Percentiles rank a stretch among this genome's conserved stretches.
Evolutionary conservation across 192 early-diverging fungal genomes (phyloP).

Genomic region (Podochytrium sp.): DNA sequence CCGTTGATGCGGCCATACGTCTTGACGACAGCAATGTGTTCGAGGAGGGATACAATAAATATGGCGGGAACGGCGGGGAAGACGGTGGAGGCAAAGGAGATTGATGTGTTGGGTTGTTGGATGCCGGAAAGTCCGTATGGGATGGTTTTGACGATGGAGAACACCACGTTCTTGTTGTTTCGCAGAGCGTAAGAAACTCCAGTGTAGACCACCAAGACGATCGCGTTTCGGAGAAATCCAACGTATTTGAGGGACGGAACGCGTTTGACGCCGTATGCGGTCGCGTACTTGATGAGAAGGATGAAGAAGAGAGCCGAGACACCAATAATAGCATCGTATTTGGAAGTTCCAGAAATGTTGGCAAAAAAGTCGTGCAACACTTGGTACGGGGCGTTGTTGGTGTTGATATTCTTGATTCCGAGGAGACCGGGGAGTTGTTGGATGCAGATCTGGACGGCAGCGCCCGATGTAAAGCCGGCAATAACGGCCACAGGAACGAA

Average conservation of each 20-base stretch:
- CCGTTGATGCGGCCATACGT: constrained; percentile 84
- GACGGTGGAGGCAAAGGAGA: constrained; percentile 52
- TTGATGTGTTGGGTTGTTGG: constrained; percentile 5
- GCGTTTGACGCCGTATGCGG: neutral
- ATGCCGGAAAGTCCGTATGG: constrained; percentile 72
- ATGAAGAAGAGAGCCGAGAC: constrained; percentile 41
- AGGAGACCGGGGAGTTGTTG: constrained; percentile 79
- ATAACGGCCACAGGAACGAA: constrained; percentile 69
- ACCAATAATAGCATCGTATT: constrained; percentile 64
- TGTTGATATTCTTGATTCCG: constrained; percentile 78
- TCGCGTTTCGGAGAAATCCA: constrained; percentile 71
- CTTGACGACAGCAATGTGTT: constrained; percentile 89
- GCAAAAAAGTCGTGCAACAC: constrained; percentile 73
- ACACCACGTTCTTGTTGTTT: constrained; percentile 45
- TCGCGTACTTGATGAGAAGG: constrained; percentile 42
- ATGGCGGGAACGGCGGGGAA: constrained; percentile 58
- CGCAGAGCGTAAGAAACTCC: constrained; percentile 65
- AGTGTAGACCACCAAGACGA: constrained; percentile 76
- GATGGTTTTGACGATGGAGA: constrained; percentile 69
- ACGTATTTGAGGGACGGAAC: constrained; percentile 57
- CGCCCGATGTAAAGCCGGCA: constrained; percentile 84
- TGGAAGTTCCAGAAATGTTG: constrained; percentile 10
- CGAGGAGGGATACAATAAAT: constrained; percentile 79
- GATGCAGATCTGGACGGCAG: constrained; percentile 79
- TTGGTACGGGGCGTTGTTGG: constrained; percentile 68